Base-by-base conservation (phyloP, 1,139 yeast species). In the Yarrowia galli region DNA sequence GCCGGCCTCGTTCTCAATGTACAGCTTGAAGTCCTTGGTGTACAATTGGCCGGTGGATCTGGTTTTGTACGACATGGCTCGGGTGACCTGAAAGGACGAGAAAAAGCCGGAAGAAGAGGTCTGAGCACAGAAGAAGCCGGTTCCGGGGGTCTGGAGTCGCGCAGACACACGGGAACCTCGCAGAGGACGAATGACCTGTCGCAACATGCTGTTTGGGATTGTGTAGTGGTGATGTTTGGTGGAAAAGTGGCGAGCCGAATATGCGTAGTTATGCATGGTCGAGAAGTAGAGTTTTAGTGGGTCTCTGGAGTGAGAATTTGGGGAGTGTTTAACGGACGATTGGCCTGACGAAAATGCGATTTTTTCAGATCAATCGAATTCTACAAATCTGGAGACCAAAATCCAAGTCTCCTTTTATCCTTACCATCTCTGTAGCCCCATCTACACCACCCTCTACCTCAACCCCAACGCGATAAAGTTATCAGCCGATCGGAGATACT, bases 1-100 rank as follows among this genome's bases (percentile, higher is more conserved):
- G 51, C 91, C 90, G 73, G 85, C 86, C 75, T 58, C 68, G 87
- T 85, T 77, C 77, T 87, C 91, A 71, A 89, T 81, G 84, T 79
- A 93, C 73, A 90, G 96, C 81, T 87, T 90, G 89, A 87, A 90
- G 77, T 92, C 98, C 75, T 91, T 85, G 73, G 97, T 89, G 89
- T 92, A 86, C 75, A 92, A 89, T 73, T 92, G 89, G 76, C 96
- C 97, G 75, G 91, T 82, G 82, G 89, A 92, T 83, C 97, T 73
- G 38, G 66, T 46, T 20, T 54, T 48, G 63, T 65, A 61, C n/a
- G 69, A 68, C 58, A 56, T 51, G 49, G 36, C 36, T 4, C 61
- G 61, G 23, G 45, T 18, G 25, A 49, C 20, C 20, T 53, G 60
- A 16, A 23, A 53, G 9, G 60, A 53, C 35, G 60, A 53, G 4